A percentile compares a stretch with the other conserved stretches of the same genome.
These are phyloP conservation scores for Fraxinus anomala DNA, from an alignment of 257 asterid genomes.

Conservation along the genomic window DNA sequence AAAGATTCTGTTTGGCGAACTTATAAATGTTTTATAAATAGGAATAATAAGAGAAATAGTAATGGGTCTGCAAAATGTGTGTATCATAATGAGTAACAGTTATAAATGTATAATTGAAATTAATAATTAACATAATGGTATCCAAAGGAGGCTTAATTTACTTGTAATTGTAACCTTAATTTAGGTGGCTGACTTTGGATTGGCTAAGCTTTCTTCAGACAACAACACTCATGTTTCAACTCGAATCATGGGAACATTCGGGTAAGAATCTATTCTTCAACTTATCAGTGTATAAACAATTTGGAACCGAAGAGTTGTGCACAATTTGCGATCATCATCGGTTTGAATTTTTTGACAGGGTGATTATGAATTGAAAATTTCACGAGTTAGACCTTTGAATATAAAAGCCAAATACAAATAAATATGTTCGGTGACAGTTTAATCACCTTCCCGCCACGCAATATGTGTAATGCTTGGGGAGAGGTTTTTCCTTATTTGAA, in stretches of 20 bases:
- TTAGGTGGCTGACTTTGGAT: slow-evolving; percentile 93
- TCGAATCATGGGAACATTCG: slow-evolving; percentile 95
- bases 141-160: not conserved
- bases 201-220: slow-evolving; percentile 84
- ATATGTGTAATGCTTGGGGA: not conserved
- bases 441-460: not conserved
- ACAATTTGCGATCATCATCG: not conserved
- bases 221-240: slow-evolving; percentile 86
- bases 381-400: not conserved
- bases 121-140: too few species aligned
- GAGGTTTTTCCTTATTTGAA: not conserved
- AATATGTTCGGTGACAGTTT: not conserved
- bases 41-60: too few species aligned
- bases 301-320: not conserved
- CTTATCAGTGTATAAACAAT: not conserved
- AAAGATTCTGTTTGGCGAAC: too few species aligned
- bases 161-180: not conserved
- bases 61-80: too few species aligned
- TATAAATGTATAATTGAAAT: too few species aligned
- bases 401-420: not conserved
- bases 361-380: not conserved
- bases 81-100: too few species aligned
- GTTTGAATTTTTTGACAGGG: not conserved
- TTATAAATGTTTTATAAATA: too few species aligned
- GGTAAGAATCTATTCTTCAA: slow-evolving; percentile 41